Percentiles rank a stretch among this genome's conserved stretches.
Evolutionary conservation across 257 asterid species (phyloP).

Genomic region (Nicotiana benthamiana): DNA sequence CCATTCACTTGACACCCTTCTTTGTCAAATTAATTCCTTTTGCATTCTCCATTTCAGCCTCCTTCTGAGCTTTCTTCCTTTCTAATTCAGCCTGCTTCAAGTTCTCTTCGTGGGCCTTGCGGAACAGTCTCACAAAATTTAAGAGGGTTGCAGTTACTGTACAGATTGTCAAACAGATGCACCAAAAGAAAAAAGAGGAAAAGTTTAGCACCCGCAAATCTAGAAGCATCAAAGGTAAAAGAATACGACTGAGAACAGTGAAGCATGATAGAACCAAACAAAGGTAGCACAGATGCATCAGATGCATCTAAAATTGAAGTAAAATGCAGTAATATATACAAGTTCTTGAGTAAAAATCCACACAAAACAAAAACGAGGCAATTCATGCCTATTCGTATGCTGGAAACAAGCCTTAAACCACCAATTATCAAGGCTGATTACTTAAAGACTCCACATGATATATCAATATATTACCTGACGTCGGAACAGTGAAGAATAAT

Average conservation of each 20-base stretch:
- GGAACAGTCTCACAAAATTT: slow-evolving; percentile 85
- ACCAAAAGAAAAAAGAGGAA: neutral
- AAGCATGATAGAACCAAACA: neutral
- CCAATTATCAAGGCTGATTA: no score
- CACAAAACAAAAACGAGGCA: neutral
- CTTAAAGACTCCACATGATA: no score
- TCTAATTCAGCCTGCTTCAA: slow-evolving; percentile 89
- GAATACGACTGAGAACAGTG: neutral
- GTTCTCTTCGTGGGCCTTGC: slow-evolving; percentile 90
- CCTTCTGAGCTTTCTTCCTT: slow-evolving; percentile 94
- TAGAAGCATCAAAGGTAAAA: neutral
- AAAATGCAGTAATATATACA: slow-evolving; percentile 1
- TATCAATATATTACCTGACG: no score
- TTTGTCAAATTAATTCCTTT: slow-evolving; percentile 43
- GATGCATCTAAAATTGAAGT: neutral
- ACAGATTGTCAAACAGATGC: slow-evolving; percentile 9
- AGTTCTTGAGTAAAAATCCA: neutral
- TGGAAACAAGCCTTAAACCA: neutral
- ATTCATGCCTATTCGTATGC: neutral
- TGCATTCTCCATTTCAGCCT: slow-evolving; percentile 70
- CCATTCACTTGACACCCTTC: slow-evolving; percentile 46
- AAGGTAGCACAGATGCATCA: neutral
- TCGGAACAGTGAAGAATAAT: no score
- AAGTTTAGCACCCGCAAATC: neutral
- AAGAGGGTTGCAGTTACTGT: slow-evolving; percentile 89